These are phyloP conservation scores for Hyphopichia buzzinii DNA, from an alignment of 1,139 yeast genomes.

Conservation along the genomic window DNA sequence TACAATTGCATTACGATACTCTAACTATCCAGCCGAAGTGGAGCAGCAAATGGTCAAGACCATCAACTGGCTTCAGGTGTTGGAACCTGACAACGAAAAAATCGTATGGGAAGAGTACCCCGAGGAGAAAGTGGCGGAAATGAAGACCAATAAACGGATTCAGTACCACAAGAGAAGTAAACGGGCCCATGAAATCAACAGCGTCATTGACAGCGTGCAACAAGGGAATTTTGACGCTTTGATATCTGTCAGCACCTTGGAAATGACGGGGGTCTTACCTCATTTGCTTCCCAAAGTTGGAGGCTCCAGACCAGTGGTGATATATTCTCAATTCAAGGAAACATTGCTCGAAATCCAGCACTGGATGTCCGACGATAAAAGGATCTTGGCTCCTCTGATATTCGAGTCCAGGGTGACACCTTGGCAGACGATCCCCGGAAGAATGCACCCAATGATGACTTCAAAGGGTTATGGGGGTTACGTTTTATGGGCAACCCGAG, in stretches of 20 bases:
- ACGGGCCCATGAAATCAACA: conserved; percentile 55
- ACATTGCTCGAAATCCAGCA: conserved; percentile 71
- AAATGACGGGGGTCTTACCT: conserved; percentile 64
- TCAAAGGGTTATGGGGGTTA: conserved; percentile 93
- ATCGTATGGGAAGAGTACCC: conserved; percentile 50
- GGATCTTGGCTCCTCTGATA: conserved; percentile 80
- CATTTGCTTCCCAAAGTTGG: conserved; percentile 63
- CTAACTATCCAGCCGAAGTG: conserved; percentile 57
- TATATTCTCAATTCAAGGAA: conserved; percentile 82
- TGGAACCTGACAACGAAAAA: conserved; percentile 69
- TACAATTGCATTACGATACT: conserved; percentile 63
- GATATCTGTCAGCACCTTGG: conserved; percentile 69
- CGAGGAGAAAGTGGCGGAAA: conserved; percentile 49
- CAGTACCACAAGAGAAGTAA: conserved; percentile 68
- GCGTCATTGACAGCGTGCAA: conserved; percentile 49
- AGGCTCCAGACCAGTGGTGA: conserved; percentile 84
- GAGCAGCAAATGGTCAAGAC: conserved; percentile 60
- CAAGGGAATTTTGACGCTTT: conserved; percentile 72
- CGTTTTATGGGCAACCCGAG: conserved; percentile 75
- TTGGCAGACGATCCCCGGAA: conserved; percentile 90
- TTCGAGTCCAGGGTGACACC: conserved; percentile 80
- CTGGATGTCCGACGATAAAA: conserved; percentile 57
- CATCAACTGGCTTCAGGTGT: conserved; percentile 74
- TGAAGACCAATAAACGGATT: conserved; percentile 60
- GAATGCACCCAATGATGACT: conserved; percentile 94